Evolutionary conservation across 495 filamentous ascomycete species (phyloP), one percentile per base, ranked within the genome.

Genomic region (Friedmanniomyces endolithicus): DNA sequence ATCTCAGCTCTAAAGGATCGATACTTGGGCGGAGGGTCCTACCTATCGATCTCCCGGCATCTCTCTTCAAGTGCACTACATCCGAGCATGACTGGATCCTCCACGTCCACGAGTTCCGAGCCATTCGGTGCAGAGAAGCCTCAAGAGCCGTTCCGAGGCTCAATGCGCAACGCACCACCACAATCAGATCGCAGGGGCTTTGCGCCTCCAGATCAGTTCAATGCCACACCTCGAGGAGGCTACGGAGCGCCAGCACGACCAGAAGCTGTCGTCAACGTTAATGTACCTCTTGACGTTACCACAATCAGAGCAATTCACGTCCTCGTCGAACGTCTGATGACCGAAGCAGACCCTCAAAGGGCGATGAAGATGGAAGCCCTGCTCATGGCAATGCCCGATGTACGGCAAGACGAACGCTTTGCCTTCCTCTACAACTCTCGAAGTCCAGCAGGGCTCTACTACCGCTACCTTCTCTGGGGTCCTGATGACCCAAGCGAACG

Each of bases 391-490:
- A 75, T 83, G 17, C 81, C 80, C 0, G 80, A 85, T 35, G 85
- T 96, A 1, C 86, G 90, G 58, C 74, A 70, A 23, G 85, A 95
- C 35, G 85, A 90, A 60, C 89, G 83, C 64, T 99, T 89, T 82
- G 85, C 88, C 0, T 99, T 88, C 86, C 68, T 99, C 2, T 99
- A 85, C 84, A 86, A 99, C 68, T 74, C 90, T 25, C 75, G 87
- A 47, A 88, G 86, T 60, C 69, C 80, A 48, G 87, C 83, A 6
- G 90, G 87, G 2, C 77, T 94, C 2, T 96, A 87, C 73, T 96
- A 95, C 68, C 80, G 90, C 16, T 96, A 87, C 86, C 84, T 86
- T 48, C 63, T 96, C 50, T 96, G 87, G 88, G 80, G 88, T 9
- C 58, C 75, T 88, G 25, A 72, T 89, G 33, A 89, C 87, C 1